Conservation (phyloP, 139 green algal genomes). For the Asterochloris erici region DNA sequence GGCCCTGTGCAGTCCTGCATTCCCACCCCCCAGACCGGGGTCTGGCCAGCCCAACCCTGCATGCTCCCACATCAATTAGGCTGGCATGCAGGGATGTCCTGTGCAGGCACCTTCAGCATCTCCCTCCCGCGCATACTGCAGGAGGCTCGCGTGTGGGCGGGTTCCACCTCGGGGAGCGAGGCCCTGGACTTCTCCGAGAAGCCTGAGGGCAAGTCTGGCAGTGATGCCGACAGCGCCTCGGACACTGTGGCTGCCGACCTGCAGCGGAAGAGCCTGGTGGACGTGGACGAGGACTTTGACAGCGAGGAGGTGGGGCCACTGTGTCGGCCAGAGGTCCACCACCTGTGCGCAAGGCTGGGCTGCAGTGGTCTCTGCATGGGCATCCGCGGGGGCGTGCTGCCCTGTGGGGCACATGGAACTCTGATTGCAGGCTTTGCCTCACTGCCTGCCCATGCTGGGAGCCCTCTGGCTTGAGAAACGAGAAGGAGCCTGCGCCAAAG, state of each 20-base stretch:
- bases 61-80: too few species aligned
- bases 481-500: too few species aligned
- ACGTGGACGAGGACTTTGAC: constrained; percentile 45
- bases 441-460: too few species aligned
- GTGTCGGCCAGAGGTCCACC: too few species aligned
- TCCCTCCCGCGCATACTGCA: background rate
- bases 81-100: too few species aligned
- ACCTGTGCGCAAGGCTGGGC: too few species aligned
- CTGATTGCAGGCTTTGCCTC: too few species aligned
- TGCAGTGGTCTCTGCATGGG: too few species aligned
- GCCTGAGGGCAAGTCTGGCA: constrained; percentile 2
- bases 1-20: background rate
- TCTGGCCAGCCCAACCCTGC: background rate
- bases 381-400: too few species aligned
- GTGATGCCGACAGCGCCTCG: background rate
- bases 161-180: constrained; percentile 12
- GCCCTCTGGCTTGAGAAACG: too few species aligned
- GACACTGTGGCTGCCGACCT: constrained; percentile 26
- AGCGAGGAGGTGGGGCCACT: background rate
- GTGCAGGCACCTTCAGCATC: background rate
- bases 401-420: too few species aligned
- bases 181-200: constrained; percentile 40
- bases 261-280: constrained; percentile 34
- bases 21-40: background rate
- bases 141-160: constrained; percentile 29